Conservation (phyloP, 192 early-diverging fungal genomes). For the Umbelopsis isabellina region DNA sequence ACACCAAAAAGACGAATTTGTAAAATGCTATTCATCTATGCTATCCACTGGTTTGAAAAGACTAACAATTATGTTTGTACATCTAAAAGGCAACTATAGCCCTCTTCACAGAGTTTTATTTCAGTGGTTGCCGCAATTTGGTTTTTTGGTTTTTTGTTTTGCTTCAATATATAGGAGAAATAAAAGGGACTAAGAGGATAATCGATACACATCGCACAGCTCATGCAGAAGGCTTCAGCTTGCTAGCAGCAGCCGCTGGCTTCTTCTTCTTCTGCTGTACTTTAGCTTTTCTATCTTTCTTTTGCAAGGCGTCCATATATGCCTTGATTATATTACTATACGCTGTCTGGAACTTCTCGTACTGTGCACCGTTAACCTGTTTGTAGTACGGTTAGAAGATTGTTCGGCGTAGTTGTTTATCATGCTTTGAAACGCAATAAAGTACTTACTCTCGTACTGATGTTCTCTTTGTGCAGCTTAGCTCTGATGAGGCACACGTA, state of each 20-base stretch:
- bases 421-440: neutral
- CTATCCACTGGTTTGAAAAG: too few species aligned
- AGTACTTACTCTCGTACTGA: constrained; percentile 36
- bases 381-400: neutral
- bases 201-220: neutral
- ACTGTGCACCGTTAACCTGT: constrained; percentile 36
- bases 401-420: neutral
- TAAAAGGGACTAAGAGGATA: neutral
- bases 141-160: too few species aligned
- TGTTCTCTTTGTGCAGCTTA: constrained; percentile 29
- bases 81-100: too few species aligned
- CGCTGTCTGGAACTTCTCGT: constrained; percentile 34
- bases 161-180: neutral
- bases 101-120: too few species aligned
- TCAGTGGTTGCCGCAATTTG: too few species aligned
- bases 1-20: too few species aligned
- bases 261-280: constrained; percentile 18
- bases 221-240: constrained; percentile 17
- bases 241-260: constrained; percentile 8
- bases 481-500: constrained; percentile 31
- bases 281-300: constrained; percentile 33
- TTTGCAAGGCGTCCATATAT: constrained; percentile 44
- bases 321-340: constrained; percentile 40
- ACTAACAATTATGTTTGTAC: too few species aligned
- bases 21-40: too few species aligned